Evolutionary conservation across 768 basidiomycete species (phyloP).

Genomic region (Lactarius deliciosus): DNA sequence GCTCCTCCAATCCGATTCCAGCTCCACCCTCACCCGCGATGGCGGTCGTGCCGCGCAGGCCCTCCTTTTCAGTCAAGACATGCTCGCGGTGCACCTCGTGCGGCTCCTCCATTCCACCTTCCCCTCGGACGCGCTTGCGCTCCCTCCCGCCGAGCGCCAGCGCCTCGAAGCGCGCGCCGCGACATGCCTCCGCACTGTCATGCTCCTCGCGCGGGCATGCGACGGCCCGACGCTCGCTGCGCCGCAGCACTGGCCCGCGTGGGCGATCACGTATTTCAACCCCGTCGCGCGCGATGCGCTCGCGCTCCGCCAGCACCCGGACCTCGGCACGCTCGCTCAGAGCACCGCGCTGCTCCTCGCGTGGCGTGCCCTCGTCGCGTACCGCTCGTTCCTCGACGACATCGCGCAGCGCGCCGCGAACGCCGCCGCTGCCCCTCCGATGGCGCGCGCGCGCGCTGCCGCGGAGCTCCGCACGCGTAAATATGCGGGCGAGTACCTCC

Average conservation of each 20-base stretch:
- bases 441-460: neutral
- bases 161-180: conserved; percentile 13
- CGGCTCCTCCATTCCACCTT: conserved; percentile 15
- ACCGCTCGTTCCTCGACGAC: conserved; percentile 15
- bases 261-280: conserved; percentile 15
- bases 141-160: neutral
- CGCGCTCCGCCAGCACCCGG: neutral
- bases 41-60: conserved; percentile 9
- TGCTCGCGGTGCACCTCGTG: conserved; percentile 13
- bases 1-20: conserved; percentile 16
- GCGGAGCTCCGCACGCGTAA: neutral
- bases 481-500: conserved; percentile 2
- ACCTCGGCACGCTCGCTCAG: conserved; percentile 6
- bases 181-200: conserved; percentile 9
- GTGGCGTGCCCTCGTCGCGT: conserved; percentile 17
- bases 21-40: neutral
- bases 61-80: conserved; percentile 18
- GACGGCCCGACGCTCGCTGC: conserved; percentile 1
- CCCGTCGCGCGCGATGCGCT: conserved; percentile 12
- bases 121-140: conserved; percentile 4
- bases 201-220: conserved; percentile 14
- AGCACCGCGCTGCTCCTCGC: conserved; percentile 14
- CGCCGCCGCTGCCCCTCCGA: rapidly evolving
- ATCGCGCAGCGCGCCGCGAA: neutral
- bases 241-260: conserved; percentile 9